phyloP scores from a whole-genome alignment of 768 basidiomycete genomes.

The Tephrocybe sp. region DNA sequence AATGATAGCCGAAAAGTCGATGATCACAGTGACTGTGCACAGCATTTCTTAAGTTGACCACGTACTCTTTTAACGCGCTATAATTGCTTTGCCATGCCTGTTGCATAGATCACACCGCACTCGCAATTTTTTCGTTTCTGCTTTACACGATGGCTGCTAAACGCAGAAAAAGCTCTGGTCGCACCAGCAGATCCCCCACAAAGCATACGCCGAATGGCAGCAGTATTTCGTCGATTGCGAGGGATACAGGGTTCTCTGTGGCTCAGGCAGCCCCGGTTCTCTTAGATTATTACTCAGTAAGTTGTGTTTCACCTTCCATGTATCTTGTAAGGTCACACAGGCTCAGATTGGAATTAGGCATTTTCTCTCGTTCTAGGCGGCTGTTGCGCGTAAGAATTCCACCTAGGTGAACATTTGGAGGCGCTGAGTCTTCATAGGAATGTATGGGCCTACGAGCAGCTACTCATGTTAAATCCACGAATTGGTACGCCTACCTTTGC shows the following conservation, averaged over 20 bases:
- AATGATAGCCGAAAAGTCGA: no score
- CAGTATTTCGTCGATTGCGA: neutral
- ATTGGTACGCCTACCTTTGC: slow-evolving; percentile 57
- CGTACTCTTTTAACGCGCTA: neutral
- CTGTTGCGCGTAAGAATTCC: slow-evolving; percentile 69
- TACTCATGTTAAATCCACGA: slow-evolving; percentile 65
- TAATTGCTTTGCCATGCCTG: neutral
- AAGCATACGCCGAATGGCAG: neutral
- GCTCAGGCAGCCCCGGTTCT: slow-evolving; percentile 32
- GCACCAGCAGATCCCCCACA: neutral
- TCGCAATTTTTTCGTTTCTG: neutral
- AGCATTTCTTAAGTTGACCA: no score
- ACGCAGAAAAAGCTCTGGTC: slow-evolving; percentile 3
- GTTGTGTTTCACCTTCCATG: neutral
- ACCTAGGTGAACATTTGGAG: neutral
- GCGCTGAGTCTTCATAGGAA: slow-evolving; percentile 41
- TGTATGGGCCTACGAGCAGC: slow-evolving; percentile 73
- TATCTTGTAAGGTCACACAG: neutral
- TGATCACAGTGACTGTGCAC: neutral
- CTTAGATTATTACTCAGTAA: slow-evolving; percentile 35
- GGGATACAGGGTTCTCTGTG: slow-evolving; percentile 26
- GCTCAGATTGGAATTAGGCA: slow-evolving; percentile 27
- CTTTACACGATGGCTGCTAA: slow-evolving; percentile 9
- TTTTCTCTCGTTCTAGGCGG: slow-evolving; percentile 74
- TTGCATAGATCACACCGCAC: slow-evolving; percentile 1